Evolutionary conservation across 768 basidiomycete species (phyloP), one percentile per base, ranked within the genome.

Genomic region (Pleurotus citrinopileatus): DNA sequence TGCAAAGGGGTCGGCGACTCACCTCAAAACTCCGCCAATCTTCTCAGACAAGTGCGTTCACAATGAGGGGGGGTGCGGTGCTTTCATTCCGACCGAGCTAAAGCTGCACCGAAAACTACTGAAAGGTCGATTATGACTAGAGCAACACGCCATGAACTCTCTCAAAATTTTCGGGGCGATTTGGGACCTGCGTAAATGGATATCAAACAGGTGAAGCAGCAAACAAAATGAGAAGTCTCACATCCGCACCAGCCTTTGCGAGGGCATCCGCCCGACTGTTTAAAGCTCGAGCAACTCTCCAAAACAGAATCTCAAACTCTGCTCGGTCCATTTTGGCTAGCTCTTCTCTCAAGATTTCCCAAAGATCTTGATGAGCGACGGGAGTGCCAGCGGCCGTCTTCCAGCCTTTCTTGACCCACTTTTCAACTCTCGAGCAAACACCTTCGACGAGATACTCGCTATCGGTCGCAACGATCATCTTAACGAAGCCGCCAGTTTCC

Each of bases 401-500:
- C 65, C 73, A 60, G 8, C 57, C 60, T 37, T 58, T 27, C 28
- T 37, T 13, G n/a, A 52, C 57, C 70, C 70, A 71, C 2, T 37
- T 57, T 3, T 44, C 47, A 17, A 63, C 43, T 55, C 61, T 59
- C 37, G 58, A 44, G 32, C 61, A 61, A 20, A 61, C 60, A 2
- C 69, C 68, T 6, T 54, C 43, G 27, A 64, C 62, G 36, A 71
- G 60, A 56, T 70, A 71, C 50, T 68, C 62, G 15, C 63, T 61
- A 55, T 71, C 65, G 9, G 64, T 64, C 15, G 66, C 67, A 40
- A 72, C 55, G 8, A 69, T 64, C 48, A 72, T 54, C n/a, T 65
- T 61, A 19, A 46, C 53, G 52, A 67, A 67, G 19, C 68, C 64
- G 42, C 68, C 67, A 5, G 59, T 63, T 8, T 52, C 50, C 69